Base-by-base conservation (phyloP, 2,329 filamentous ascomycete genomes). In the Dactylellina sp. region DNA sequence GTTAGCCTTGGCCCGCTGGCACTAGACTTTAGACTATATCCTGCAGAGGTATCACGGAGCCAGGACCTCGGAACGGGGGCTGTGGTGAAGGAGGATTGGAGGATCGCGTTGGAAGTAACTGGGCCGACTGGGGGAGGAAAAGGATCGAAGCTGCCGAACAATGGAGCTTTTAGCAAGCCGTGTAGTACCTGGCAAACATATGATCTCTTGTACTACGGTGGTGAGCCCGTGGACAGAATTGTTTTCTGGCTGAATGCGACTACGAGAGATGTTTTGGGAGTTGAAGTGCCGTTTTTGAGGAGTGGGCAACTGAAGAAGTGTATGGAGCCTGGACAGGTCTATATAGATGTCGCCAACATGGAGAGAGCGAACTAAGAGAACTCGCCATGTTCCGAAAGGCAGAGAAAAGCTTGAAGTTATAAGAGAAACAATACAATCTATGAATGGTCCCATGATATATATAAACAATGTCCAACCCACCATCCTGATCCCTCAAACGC, bases 11-110 rank as follows among this genome's bases (percentile, higher is more conserved):
- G 65, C 2, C 25, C 12, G 1, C 18, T 65, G 9, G 42, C 57
- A 7, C n/a, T 49, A 7, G 76, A 76, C 47, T 60, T 75, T 18
- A 71, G 76, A 16, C 24, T 77, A 11, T 77, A 75, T 37, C 76
- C 76, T 20, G 40, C 74, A 7, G 75, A 57, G 14, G 57, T 76
- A 18, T 60, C 55, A 0, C 50, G 44, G 6, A 61, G 18, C 0
- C 14, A 53, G 11, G n/a, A 16, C 14, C 28, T 35, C 5, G 55
- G 35, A 44, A 12, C 14, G 1, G 42, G 56, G 0, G 39, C 32
- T 4, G 46, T 40, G 0, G 49, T 46, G 9, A 75, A 53, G 28
- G 76, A 77, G 20, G 76, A 75, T 39, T 76, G 72, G 76, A 76
- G 76, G 25, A 37, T 76, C 6, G 37, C 64, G n/a, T 56, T 75